phyloP scores from a whole-genome alignment of 2,329 filamentous ascomycete genomes.

The Hymenoscyphus scutula region DNA sequence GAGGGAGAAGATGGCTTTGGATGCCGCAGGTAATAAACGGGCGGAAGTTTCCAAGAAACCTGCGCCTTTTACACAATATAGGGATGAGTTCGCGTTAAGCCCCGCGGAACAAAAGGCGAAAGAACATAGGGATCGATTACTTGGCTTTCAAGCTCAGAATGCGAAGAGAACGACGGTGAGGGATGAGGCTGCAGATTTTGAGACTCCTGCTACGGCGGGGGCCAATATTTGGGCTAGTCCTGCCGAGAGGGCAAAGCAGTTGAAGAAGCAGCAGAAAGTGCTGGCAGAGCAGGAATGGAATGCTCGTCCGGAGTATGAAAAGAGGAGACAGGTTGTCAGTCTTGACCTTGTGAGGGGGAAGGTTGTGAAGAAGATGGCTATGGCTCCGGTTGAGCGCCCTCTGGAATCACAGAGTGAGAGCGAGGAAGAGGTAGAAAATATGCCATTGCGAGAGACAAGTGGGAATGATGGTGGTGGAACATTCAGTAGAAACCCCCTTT shows the following conservation, averaged over 20 bases:
- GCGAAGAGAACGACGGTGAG: conserved; percentile 66
- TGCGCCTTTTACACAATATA: conserved; percentile 55
- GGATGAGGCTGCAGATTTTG: conserved; percentile 67
- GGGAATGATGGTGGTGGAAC: conserved; percentile 30
- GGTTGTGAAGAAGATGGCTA: conserved; percentile 41
- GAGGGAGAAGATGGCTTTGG: conserved; percentile 77
- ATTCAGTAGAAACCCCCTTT: conserved; percentile 38
- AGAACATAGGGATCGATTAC: conserved; percentile 63
- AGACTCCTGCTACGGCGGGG: conserved; percentile 53
- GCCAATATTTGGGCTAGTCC: conserved; percentile 66
- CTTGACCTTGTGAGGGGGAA: conserved; percentile 66
- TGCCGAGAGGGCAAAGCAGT: conserved; percentile 62
- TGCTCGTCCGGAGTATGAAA: conserved; percentile 67
- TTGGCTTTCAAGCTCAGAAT: conserved; percentile 68
- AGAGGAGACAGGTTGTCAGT: conserved; percentile 65
- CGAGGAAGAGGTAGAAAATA: conserved; percentile 30
- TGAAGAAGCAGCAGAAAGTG: conserved; percentile 68
- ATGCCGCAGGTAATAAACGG: conserved; percentile 67
- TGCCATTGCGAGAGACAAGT: conserved; percentile 17
- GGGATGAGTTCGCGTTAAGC: conserved; percentile 25
- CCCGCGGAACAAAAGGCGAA: conserved; percentile 50
- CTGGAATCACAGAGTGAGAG: conserved; percentile 19
- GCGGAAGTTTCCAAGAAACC: conserved; percentile 63
- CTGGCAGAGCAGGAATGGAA: conserved; percentile 68
- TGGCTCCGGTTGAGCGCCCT: conserved; percentile 32